Evolutionary conservation across 1,139 yeast species (phyloP), one percentile per base, ranked within the genome.

Genomic region (Komagataea norvegica): DNA sequence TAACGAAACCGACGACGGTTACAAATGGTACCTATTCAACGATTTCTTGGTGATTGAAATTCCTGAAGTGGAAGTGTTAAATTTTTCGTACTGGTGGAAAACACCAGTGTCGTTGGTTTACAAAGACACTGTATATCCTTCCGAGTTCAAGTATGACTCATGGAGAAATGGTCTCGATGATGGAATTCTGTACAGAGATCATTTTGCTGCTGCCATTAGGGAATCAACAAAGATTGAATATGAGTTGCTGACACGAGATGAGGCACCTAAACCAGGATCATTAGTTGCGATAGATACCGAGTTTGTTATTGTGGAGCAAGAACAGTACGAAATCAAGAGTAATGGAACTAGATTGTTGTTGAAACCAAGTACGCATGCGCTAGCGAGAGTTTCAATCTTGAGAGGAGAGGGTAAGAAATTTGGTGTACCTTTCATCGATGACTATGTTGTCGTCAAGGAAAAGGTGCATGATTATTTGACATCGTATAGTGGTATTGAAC

Each of bases 281-380:
- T 60, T 88, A 29, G 79, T 89, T 14, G 98, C 98, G 0, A 82
- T 93, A 40, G 99, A 93, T 66, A 97, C 99, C 0, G 99, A 93
- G 59, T 93, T 93, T 67, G 97, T 93, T 6, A 75, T 81, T 32
- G 59, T 89, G 26, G 77, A 78, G 40, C 86, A 85, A 6, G 97
- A 89, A 50, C 79, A 82, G 47, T 73, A 78, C 30, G 97, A 89
- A 54, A 74, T 91, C 33, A 74, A 75, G 37, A 72, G 79, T 38
- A 77, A 76, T 45, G 97, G 97, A 0, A 55, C 70, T 6, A 79
- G 78, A 44, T 70, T 76, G 11, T 62, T 89, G 33, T 70, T 88
- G 9, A 74, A 79, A 43, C 97, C 98, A 0, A 79, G 80, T 38
- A 73, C 77, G 37, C 68, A 82, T 32, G 81, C 94, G 4, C 66